Evolutionary conservation across 192 early-diverging fungal genomes (phyloP).

Genomic region (Polychytrium aggregatum): DNA sequence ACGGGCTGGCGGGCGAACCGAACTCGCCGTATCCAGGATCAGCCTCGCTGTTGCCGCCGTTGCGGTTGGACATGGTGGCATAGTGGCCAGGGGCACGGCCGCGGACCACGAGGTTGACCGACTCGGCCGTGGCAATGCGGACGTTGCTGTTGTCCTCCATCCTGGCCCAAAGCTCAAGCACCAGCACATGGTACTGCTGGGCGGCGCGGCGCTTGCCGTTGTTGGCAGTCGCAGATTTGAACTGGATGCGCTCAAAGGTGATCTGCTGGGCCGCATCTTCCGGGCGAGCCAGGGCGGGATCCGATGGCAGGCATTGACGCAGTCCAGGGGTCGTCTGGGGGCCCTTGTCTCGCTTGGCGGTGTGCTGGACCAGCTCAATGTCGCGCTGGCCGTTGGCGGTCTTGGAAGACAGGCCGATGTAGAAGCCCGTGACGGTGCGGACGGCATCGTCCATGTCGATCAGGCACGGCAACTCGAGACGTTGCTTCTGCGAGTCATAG

Average conservation of each 20-base stretch:
- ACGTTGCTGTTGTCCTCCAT: constrained; percentile 41
- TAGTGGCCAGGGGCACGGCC: constrained; percentile 93
- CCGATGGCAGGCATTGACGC: constrained; percentile 4
- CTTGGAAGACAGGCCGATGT: constrained; percentile 58
- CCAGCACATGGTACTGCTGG: constrained; percentile 88
- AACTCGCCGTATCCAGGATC: no score
- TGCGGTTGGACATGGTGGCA: constrained; percentile 16
- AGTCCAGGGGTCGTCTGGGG: constrained; percentile 59
- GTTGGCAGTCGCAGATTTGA: constrained; percentile 93
- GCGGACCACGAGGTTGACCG: constrained; percentile 79
- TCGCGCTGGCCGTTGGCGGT: constrained; percentile 45
- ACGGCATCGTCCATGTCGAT: constrained; percentile 31
- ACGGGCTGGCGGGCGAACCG: no score
- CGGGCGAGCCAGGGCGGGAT: not conserved
- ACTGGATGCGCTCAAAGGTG: constrained; percentile 90
- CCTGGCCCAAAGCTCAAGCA: constrained; percentile 69
- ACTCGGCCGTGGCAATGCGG: constrained; percentile 57
- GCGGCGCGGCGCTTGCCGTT: constrained; percentile 87
- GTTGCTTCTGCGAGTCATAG: constrained; percentile 6
- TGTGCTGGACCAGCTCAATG: constrained; percentile 79
- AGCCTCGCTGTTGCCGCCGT: no score
- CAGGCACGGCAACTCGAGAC: constrained; percentile 40
- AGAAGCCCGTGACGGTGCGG: constrained; percentile 44
- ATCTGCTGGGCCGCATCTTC: constrained; percentile 28
- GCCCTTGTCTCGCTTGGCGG: constrained; percentile 88